Base-by-base conservation (phyloP, 768 basidiomycete species). In the Lepiota venenata region DNA sequence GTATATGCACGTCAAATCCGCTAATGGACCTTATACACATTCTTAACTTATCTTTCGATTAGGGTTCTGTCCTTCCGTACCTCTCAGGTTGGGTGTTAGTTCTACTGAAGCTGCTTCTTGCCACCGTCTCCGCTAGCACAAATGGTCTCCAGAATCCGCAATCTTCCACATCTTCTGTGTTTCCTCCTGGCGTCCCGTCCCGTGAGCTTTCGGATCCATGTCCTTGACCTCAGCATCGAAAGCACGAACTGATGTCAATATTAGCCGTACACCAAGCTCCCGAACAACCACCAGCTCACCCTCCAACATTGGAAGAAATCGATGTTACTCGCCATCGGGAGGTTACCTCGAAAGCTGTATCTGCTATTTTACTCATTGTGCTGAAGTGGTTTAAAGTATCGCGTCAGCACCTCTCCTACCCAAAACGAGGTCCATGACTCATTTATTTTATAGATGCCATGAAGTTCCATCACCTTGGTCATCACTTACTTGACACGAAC, bases 301-400 rank as follows among this genome's bases (percentile, higher is more conserved):
- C 90, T 2, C 88, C 84, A 3, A 89, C 87, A 0, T 71, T 93
- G 11, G 94, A 98, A 56, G 96, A 99, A 61, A 84, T 91, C 46
- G 97, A 99, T 65, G 88, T 95, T 27, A 87, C 85, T 21, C 84
- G 97, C 10, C 96, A 98, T 71, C 90, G 96, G 37, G 97, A 99
- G 70, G 95, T 99, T 61, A 97, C 92, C 0, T 93, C 92, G 10
- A 99, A 99, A 68, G 94, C 94, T 0, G 92, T 97, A 3, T 98
- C 97, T 12, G 96, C 94, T 1, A 97, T 98, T 54, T 69, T 99
- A 22, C 71, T 98, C 4, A 74, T 98, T 36, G 82, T 90, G 2
- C 69, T 99, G 60, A 97, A 98, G 68, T 99, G 97, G 97, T 96
- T 98, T 78, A 98, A 98, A 71, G 91, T 90, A 20, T 98, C 96